Evolutionary conservation across 1,139 yeast genomes (phyloP), one percentile per base, ranked within the genome.

Genomic region (Diutina scorzettiae): DNA sequence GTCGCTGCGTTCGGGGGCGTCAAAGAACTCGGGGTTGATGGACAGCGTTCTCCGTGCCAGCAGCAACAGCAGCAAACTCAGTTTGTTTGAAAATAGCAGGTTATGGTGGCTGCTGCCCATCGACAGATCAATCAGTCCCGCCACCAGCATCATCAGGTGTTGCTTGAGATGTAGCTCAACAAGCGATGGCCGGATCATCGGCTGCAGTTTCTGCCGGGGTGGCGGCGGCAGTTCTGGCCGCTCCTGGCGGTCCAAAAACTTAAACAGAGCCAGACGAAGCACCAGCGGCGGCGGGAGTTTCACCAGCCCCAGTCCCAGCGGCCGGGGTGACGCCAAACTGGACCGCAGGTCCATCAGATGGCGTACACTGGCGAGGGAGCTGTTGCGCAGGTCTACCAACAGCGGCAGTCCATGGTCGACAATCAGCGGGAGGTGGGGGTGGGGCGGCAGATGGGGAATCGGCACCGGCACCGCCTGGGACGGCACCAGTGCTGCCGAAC

Each of bases 51-150:
- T 24, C 17, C 12, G 25, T 12, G 30, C 8, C 37, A 32, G 37
- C 37, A 32, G 37, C 37, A 11, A 32, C 37, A 32, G 37, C 37
- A 32, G 37, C 25, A 32, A 20, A 17, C 37, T 32, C 37, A 32
- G 37, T n/a, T 32, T 32, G 25, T 32, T 32, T n/a, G 27, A 20
- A n/a, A 32, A 32, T 21, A 32, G 21, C 37, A 20, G 25, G 37
- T 32, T 32, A 11, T 20, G 12, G 21, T 32, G 37, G 14, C 21
- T 20, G 21, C 16, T 19, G 16, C 24, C 37, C 37, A 32, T 32
- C 7, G 37, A 24, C 37, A 32, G 37, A n/a, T 32, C 37, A 9
- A 32, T 12, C 37, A 32, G 37, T 9, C 37, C 37, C n/a, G 14
- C 24, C 25, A 21, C 37, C 37, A 32, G 37, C n/a, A 6, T 16